These are phyloP conservation scores for Alternaria hordeiaustralica DNA, from an alignment of 2,329 filamentous ascomycete genomes.

Conservation along the genomic window DNA sequence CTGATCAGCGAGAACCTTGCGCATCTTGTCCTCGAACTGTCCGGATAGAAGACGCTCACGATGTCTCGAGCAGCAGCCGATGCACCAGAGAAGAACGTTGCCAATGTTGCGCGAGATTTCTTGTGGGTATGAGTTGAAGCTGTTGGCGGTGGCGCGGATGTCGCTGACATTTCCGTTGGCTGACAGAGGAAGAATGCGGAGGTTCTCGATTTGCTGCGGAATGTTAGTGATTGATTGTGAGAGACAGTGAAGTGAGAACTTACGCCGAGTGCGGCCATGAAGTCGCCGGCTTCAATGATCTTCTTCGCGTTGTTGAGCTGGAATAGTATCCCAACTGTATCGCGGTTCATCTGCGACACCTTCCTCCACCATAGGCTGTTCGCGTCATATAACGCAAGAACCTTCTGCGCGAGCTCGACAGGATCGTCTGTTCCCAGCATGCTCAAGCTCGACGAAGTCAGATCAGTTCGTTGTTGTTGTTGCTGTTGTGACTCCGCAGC, in stretches of 20 bases:
- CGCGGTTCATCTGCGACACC: slow-evolving; percentile 64
- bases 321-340: slow-evolving; percentile 65
- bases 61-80: slow-evolving; percentile 82
- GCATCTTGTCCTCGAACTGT: slow-evolving; percentile 72
- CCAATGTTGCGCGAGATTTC: slow-evolving; percentile 89
- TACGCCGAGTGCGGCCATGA: slow-evolving; percentile 69
- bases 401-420: slow-evolving; percentile 66
- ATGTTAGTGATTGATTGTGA: not conserved
- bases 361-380: slow-evolving; percentile 67
- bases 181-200: slow-evolving; percentile 81
- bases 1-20: slow-evolving; percentile 65
- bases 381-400: slow-evolving; percentile 66
- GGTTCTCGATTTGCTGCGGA: slow-evolving; percentile 71
- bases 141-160: slow-evolving; percentile 80
- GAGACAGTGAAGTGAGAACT: slow-evolving; percentile 46
- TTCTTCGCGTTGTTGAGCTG: slow-evolving; percentile 67
- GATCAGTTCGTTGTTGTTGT: slow-evolving; percentile 35
- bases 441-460: slow-evolving; percentile 60
- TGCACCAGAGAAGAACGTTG: slow-evolving; percentile 91
- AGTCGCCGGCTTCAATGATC: slow-evolving; percentile 64
- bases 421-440: slow-evolving; percentile 73
- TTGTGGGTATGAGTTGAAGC: slow-evolving; percentile 78
- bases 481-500: slow-evolving; percentile 41
- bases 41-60: slow-evolving; percentile 69
- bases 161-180: slow-evolving; percentile 75